phyloP scores from a whole-genome alignment of 768 basidiomycete species.

The Boletellus emodensis region DNA sequence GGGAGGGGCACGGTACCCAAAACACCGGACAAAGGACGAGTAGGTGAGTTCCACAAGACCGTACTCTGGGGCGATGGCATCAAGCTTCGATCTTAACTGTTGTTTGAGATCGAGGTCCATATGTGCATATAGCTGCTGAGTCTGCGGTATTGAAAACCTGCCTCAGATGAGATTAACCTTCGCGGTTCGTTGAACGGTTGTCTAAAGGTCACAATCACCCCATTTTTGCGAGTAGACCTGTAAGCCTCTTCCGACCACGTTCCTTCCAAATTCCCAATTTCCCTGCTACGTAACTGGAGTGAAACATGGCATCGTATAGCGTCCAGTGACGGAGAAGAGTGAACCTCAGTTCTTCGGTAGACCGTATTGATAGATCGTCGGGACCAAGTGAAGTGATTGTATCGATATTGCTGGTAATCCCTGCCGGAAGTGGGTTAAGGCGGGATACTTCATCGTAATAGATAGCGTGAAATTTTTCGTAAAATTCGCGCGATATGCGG shows the following conservation, averaged over 20 bases:
- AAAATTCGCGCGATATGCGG: constrained; percentile 80
- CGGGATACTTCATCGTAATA: constrained; percentile 92
- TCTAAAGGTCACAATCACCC: constrained; percentile 53
- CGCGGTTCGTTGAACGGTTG: neutral
- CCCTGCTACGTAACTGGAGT: constrained; percentile 93
- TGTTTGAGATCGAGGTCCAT: constrained; percentile 96
- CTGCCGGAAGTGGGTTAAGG: constrained; percentile 64
- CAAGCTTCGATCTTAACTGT: constrained; percentile 73
- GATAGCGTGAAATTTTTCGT: constrained; percentile 75
- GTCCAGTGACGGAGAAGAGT: constrained; percentile 98
- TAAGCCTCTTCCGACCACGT: constrained; percentile 81
- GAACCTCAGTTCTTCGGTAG: constrained; percentile 88
- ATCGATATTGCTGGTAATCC: constrained; percentile 34
- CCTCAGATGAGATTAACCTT: constrained; percentile 13
- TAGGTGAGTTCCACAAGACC: constrained; percentile 91
- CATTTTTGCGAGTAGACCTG: constrained; percentile 96
- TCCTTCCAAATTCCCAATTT: constrained; percentile 98
- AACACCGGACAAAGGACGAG: constrained; percentile 89
- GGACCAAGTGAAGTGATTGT: constrained; percentile 58
- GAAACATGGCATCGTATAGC: constrained; percentile 95
- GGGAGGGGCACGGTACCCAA: constrained; percentile 84
- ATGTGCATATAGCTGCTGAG: constrained; percentile 88
- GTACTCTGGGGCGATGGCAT: constrained; percentile 90
- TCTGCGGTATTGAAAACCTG: constrained; percentile 92
- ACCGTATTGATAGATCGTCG: constrained; percentile 79